Conservation (phyloP, 2,329 filamentous ascomycete species). For the Anisogramma anomala region DNA sequence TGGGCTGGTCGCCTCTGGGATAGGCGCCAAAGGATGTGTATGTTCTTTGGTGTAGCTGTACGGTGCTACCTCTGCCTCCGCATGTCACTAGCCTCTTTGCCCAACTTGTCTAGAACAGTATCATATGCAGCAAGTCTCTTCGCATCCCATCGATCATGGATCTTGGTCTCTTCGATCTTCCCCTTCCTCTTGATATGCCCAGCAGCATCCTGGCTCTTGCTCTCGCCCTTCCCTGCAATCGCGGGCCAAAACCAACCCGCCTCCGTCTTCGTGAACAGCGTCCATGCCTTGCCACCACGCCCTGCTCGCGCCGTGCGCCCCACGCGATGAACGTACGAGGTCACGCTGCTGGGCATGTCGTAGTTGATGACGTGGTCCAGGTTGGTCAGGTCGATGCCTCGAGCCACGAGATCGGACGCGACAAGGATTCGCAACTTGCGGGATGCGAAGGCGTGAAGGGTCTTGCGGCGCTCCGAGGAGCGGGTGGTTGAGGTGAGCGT, state of each 20-base stretch:
- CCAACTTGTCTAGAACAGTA: conserved; percentile 48
- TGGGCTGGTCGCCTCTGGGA: too few relatives aligned
- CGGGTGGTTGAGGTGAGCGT: conserved; percentile 69
- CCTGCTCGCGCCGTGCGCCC: conserved; percentile 82
- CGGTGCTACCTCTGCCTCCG: conserved; percentile 14
- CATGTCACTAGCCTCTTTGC: conserved; percentile 43
- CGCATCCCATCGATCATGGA: conserved; percentile 35
- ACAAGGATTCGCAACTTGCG: conserved; percentile 63
- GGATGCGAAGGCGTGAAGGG: conserved; percentile 52
- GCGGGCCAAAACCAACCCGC: conserved; percentile 87
- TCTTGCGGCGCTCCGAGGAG: conserved; percentile 57
- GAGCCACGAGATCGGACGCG: conserved; percentile 84
- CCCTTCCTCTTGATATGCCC: conserved; percentile 27
- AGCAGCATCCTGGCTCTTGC: conserved; percentile 32
- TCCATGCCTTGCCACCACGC: conserved; percentile 68
- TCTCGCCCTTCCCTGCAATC: conserved; percentile 48
- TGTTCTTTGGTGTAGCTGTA: too few relatives aligned
- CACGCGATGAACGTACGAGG: conserved; percentile 82
- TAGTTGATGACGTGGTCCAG: conserved; percentile 88
- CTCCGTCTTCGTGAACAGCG: conserved; percentile 69
- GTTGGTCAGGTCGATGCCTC: conserved; percentile 71
- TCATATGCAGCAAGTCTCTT: conserved; percentile 38
- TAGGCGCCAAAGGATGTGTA: too few relatives aligned
- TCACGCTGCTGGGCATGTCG: conserved; percentile 71
- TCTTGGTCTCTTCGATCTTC: conserved; percentile 36